Evolutionary conservation across 2,329 filamentous ascomycete genomes (phyloP), one percentile per base, ranked within the genome.

Genomic region (Teratosphaeriaceae sp.): DNA sequence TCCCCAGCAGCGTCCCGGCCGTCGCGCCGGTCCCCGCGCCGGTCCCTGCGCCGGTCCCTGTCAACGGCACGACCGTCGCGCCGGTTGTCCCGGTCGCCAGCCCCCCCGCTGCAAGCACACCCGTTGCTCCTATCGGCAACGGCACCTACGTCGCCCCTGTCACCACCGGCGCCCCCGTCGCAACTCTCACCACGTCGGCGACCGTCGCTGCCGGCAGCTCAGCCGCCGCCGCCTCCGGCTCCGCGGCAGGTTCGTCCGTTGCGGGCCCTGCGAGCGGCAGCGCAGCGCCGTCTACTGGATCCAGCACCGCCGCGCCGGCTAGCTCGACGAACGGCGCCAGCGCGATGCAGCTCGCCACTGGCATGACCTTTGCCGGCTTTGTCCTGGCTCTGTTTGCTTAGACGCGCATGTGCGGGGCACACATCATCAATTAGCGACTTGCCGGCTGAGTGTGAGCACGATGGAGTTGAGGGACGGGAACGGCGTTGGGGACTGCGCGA

Each of bases 381-480:
- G 42, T 48, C 18, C 41, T 50, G 16, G 51, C 49, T 29, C 40
- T 49, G 38, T 44, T 54, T 24, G 47, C 48, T 38, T 54, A 52
- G 13, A 15, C 11, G 7, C 3, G n/a, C n/a, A n/a, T n/a, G n/a
- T n/a, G n/a, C n/a, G n/a, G n/a, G n/a, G n/a, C n/a, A n/a, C n/a
- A n/a, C n/a, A 8, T n/a, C n/a, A 24, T 34, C 21, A 18, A 1
- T 21, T 37, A 29, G 11, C 7, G 8, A 16, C 9, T 7, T 29
- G 16, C 18, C 11, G 6, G n/a, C 23, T n/a, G n/a, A 31, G n/a
- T 44, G 34, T 22, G 22, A 39, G n/a, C 30, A n/a, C 18, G 5
- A 18, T 31, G 34, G 8, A 18, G 7, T 37, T 23, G 30, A n/a
- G 8, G 8, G 30, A n/a, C 15, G 8, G 30, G 19, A 6, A 9